Evolutionary conservation across 768 basidiomycete species (phyloP), one percentile per base, ranked within the genome.

Genomic region (Boletus vinaceobasis): DNA sequence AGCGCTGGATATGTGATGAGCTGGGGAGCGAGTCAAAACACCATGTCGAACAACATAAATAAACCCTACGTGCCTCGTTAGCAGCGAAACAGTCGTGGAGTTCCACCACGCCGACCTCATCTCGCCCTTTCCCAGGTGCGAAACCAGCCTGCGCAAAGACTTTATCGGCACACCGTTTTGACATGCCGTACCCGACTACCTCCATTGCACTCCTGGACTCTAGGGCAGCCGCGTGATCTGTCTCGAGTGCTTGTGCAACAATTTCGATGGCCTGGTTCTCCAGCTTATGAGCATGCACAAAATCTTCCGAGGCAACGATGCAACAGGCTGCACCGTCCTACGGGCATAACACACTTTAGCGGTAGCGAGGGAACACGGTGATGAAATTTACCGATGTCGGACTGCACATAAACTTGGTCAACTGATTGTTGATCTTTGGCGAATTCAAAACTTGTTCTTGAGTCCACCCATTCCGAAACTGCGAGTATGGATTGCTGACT

Each of bases 191-290:
- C 2, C 90, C 91, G n/a, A 88, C 82, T 3, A 91, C 76, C 55
- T 93, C 86, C 82, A 94, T 92, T 1, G 87, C 79, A 60, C 84
- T 87, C 29, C 71, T 72, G 51, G 79, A 79, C 61, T 88, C 84
- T 57, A 88, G 90, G 3, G 89, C 80, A 14, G 70, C 68, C 2
- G 82, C 75, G 13, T 77, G 75, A 63, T 93, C 92, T 1, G 90
- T 93, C 36, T 76, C 73, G 35, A 92, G 72, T 3, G 77, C 79
- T 58, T 81, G 80, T 0, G 84, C 80, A 21, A 88, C 83, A 44
- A 94, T 84, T 65, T 93, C 91, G 57, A 92, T 90, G 15, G 90
- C 89, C 64, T 93, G 91, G 65, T 91, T 93, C 71, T 92, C 86
- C 9, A 93, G 81, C 13, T 76, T 73, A 60, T 90, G 84, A 1